These are phyloP conservation scores for Cucurbita maxima DNA, from an alignment of 306 rosid genomes.

Conservation along the genomic window DNA sequence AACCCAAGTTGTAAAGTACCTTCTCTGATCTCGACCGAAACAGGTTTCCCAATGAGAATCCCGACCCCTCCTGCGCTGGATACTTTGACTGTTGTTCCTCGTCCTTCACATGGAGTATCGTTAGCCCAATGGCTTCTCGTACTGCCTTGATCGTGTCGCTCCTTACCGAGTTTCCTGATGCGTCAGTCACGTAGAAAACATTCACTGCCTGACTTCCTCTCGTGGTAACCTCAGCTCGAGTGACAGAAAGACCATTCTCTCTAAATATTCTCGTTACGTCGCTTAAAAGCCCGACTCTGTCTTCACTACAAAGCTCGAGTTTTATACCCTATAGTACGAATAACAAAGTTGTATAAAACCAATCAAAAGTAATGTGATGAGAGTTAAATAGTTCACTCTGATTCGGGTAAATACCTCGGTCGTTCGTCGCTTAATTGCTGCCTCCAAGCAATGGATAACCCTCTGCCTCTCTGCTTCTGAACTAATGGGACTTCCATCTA, in stretches of 20 bases:
- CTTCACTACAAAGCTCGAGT: slow-evolving; percentile 64
- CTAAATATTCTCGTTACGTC: slow-evolving; percentile 82
- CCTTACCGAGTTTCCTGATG: slow-evolving; percentile 65
- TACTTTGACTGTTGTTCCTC: slow-evolving; percentile 25
- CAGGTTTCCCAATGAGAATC: slow-evolving; percentile 52
- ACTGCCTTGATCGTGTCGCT: slow-evolving; percentile 58
- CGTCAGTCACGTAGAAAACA: slow-evolving; percentile 75
- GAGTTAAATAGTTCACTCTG: not conserved
- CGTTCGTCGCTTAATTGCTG: slow-evolving; percentile 80
- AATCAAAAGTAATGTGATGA: not conserved
- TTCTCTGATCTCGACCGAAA: slow-evolving; percentile 38
- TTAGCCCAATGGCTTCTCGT: slow-evolving; percentile 56
- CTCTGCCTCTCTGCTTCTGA: slow-evolving; percentile 85
- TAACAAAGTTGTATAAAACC: not conserved
- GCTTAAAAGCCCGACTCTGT: slow-evolving; percentile 69
- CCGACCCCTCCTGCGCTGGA: slow-evolving; percentile 32
- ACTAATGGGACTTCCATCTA: slow-evolving; percentile 80
- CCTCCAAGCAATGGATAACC: slow-evolving; percentile 76
- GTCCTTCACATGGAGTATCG: slow-evolving; percentile 41
- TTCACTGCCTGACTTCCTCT: slow-evolving; percentile 50
- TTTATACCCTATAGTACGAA: slow-evolving; percentile 56
- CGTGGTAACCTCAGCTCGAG: slow-evolving; percentile 79
- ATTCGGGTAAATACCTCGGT: slow-evolving; percentile 35
- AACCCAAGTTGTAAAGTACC: slow-evolving; percentile 8
- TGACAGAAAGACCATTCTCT: slow-evolving; percentile 71